Base-by-base conservation (phyloP, 1,139 yeast genomes). In the Magnusiomyces suaveolens region DNA sequence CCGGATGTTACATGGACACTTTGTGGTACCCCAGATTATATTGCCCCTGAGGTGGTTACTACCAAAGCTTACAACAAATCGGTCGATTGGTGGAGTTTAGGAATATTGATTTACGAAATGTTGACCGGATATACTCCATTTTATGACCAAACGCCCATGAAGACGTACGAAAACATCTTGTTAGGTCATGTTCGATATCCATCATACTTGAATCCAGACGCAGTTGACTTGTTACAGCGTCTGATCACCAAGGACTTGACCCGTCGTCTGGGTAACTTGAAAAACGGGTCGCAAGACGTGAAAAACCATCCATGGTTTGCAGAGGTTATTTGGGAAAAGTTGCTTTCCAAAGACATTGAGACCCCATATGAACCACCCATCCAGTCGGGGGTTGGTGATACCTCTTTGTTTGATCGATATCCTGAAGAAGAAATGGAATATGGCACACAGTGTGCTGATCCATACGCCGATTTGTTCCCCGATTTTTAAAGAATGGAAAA, bases 291-390 rank as follows among this genome's bases (percentile, higher is more conserved):
- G 1, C 82, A 80, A 51, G 97, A 92, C 67, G 88, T 92, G 54
- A 87, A 89, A 68, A 78, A 78, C 60, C 97, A 92, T 68, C 85
- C 92, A 0, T 92, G 97, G 97, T 92, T 92, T 67, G 75, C 81
- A 56, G 97, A 92, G 69, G 97, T 92, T 39, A 87, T 89, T 46
- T 92, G 98, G 98, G 97, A 90, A 60, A 83, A 90, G 66, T 78
- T 90, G 57, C 75, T 89, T 54, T 78, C 87, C 54, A 81, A 92
- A 67, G 95, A 87, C 64, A 92, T 92, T 58, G 98, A 92, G 68
- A 92, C 97, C 3, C 98, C 98, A 2, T 92, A 92, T 68, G 97
- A 92, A 71, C 98, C 98, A 32, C 97, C 97, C n/a, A 87, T 92
- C 62, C 88, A 90, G 54, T 82, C 92, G 26, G 97, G 97, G 25